Percentiles rank a stretch among this genome's conserved stretches.
phyloP scores from a whole-genome alignment of 331 rosid genomes.

The Quercus lobata region DNA sequence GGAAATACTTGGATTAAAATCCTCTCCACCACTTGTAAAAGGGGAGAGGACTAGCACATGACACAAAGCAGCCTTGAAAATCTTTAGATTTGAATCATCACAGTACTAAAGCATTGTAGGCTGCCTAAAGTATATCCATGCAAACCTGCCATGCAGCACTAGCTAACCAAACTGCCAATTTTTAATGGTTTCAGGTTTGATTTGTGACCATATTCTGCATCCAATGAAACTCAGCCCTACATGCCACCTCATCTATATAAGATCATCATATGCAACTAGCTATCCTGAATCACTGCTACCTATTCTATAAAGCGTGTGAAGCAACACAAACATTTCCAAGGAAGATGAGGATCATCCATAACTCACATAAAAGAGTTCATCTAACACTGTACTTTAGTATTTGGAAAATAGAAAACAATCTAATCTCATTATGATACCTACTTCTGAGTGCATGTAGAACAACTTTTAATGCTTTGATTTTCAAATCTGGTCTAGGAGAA shows the following conservation, averaged over 20 bases:
- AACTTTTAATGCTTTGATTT: constrained; percentile 10
- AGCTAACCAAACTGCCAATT: background rate
- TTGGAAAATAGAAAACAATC: constrained; percentile 4
- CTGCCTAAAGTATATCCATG: too few species aligned
- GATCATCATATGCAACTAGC: background rate
- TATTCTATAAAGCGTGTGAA: background rate
- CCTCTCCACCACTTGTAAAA: too few species aligned
- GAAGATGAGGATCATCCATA: background rate
- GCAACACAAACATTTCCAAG: background rate
- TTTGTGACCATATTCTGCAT: background rate
- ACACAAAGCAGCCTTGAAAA: background rate
- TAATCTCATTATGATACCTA: constrained; percentile 20
- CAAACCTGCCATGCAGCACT: background rate
- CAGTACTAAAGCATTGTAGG: too few species aligned
- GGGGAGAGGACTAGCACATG: too few species aligned
- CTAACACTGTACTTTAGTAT: background rate
- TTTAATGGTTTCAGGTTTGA: background rate
- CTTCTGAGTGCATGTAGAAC: constrained; percentile 28
- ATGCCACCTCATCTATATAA: background rate
- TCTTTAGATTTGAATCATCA: too few species aligned
- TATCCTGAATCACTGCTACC: background rate
- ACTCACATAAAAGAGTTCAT: background rate
- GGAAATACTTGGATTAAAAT: too few species aligned
- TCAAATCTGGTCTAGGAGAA: constrained; percentile 25
- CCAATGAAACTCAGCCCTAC: background rate